These are phyloP conservation scores for Fagopyrum homotropicum DNA, from an alignment of 148 eudicot species.

Conservation along the genomic window DNA sequence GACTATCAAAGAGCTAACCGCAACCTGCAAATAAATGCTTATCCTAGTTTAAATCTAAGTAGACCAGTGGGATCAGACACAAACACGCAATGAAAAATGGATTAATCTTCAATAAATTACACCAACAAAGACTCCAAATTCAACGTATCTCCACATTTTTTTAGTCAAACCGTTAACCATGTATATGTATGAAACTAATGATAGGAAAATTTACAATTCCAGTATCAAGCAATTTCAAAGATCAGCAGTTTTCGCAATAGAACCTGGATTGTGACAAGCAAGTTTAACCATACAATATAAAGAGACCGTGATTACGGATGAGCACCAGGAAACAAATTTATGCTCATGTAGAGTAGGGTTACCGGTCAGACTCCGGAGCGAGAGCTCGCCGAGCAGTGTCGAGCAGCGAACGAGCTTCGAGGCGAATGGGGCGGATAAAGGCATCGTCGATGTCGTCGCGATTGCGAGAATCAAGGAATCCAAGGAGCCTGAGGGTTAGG, in stretches of 20 bases:
- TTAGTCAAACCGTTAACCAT: not conserved
- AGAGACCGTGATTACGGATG: not conserved
- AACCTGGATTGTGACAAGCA: not conserved
- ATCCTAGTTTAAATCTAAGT: not conserved
- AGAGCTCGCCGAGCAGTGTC: slow-evolving; percentile 52
- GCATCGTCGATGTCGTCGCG: slow-evolving; percentile 47
- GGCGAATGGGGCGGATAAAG: slow-evolving; percentile 65
- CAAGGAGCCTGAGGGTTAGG: slow-evolving; percentile 69
- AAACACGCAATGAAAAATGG: not conserved
- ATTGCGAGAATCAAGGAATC: slow-evolving; percentile 79
- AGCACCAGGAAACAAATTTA: not conserved
- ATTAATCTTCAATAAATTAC: not conserved
- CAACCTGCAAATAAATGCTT: not conserved
- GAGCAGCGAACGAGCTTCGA: slow-evolving; percentile 54
- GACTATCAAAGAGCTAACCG: not conserved
- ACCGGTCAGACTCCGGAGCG: slow-evolving; percentile 63
- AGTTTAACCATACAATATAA: not conserved
- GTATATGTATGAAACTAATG: not conserved
- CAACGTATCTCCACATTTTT: not conserved
- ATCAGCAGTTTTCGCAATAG: not conserved
- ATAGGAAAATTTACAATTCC: not conserved
- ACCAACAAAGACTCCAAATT: not conserved
- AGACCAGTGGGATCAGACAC: not conserved
- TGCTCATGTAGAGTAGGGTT: not conserved
- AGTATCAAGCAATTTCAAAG: not conserved